Base-by-base conservation (phyloP, 2,329 filamentous ascomycete genomes). In the Tympanopsis confertula region DNA sequence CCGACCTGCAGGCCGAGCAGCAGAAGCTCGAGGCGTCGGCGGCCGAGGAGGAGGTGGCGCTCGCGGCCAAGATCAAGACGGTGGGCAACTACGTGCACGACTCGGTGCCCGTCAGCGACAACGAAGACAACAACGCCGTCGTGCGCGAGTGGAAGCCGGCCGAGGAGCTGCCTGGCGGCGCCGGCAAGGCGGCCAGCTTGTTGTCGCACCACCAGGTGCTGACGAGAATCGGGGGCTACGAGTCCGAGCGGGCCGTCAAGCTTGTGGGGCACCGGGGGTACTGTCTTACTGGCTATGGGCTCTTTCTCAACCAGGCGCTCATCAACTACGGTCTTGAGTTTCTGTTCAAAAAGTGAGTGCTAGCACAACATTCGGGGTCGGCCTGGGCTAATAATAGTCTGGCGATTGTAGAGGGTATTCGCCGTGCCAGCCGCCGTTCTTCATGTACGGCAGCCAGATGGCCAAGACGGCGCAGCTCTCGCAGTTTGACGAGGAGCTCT, bases 381-480 rank as follows among this genome's bases (percentile, higher is more conserved):
- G n/a, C n/a, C n/a, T n/a, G n/a, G n/a, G n/a, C n/a, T n/a, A n/a
- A n/a, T n/a, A n/a, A n/a, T n/a, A n/a, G n/a, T n/a, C n/a, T n/a
- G n/a, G n/a, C n/a, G n/a, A n/a, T n/a, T n/a, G n/a, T n/a, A n/a
- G n/a, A n/a, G 87, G 83, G 39, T 94, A 87, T 61, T 86, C 73
- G 20, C 80, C 85, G 5, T 77, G 89, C 46, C 85, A 91, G 54
- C 82, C 89, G 2, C 88, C 88, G 2, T 86, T 86, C 54, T 93
- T 98, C 68, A 94, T 96, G 85, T 74, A 89, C 44, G 84, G 85
- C 59, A 85, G 94, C 37, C 82, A 86, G 58, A 98, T 98, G 91
- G 88, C 84, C 42, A 96, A 96, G 70, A 98, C 91, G 0, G 91
- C 91, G 2, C 91, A 98, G 63, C 77, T 98, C 18, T 87, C 91